Conservation (phyloP, 2,329 filamentous ascomycete species). For the Madurella mycetomatis region DNA sequence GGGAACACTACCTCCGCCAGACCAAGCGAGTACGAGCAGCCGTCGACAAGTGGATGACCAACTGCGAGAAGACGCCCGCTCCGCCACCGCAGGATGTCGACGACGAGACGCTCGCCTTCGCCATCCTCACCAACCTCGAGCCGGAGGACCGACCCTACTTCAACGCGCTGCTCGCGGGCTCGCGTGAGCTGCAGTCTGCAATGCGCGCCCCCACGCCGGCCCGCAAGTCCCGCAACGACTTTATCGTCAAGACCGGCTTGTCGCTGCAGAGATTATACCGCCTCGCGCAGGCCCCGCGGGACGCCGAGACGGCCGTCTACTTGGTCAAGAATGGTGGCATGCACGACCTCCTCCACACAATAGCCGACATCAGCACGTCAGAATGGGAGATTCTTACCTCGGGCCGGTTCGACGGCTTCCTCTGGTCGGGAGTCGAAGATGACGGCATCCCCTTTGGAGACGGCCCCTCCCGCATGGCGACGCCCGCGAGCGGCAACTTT, state of each 20-base stretch:
- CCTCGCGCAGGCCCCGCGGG: conserved; percentile 66
- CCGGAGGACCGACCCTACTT: conserved; percentile 73
- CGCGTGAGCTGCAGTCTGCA: conserved; percentile 52
- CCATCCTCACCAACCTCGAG: conserved; percentile 83
- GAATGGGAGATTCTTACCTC: conserved; percentile 97
- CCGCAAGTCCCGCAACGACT: conserved; percentile 63
- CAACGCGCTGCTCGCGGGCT: conserved; percentile 68
- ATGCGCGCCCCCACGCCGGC: conserved; percentile 65
- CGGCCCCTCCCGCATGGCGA: conserved; percentile 48
- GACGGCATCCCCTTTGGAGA: conserved; percentile 36
- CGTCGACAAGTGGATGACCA: conserved; percentile 84
- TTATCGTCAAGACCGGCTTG: conserved; percentile 68
- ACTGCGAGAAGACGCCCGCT: conserved; percentile 67
- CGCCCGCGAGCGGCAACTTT: conserved; percentile 48
- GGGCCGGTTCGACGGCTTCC: conserved; percentile 89
- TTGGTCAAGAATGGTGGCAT: conserved; percentile 76
- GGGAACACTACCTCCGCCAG: conserved; percentile 86
- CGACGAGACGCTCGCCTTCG: conserved; percentile 89
- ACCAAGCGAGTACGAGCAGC: conserved; percentile 88
- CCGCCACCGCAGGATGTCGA: conserved; percentile 84
- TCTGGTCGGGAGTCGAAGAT: conserved; percentile 85
- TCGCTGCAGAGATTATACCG: conserved; percentile 84
- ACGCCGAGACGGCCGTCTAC: conserved; percentile 81
- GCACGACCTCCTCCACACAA: conserved; percentile 81
- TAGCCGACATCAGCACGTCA: conserved; percentile 82